Conservation (phyloP, 2,329 filamentous ascomycete species). For the Cordyceps tenuipes region DNA sequence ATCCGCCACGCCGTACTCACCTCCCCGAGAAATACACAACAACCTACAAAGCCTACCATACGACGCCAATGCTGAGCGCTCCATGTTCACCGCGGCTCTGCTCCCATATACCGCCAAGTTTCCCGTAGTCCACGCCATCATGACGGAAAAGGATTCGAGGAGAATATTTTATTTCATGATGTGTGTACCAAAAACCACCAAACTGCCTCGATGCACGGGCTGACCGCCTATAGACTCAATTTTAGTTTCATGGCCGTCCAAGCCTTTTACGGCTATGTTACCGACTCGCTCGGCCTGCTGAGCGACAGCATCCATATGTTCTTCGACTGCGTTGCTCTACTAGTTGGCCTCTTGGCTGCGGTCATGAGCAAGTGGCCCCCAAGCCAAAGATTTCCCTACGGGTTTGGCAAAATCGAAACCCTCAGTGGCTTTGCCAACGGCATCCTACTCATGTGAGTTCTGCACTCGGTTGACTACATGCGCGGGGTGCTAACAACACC, state of each 20-base stretch:
- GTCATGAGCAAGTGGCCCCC: slow-evolving; percentile 97
- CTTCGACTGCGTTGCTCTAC: slow-evolving; percentile 89
- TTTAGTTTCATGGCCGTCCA: slow-evolving; percentile 93
- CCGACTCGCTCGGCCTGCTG: slow-evolving; percentile 86
- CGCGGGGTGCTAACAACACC: background rate
- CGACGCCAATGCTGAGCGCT: slow-evolving; percentile 43
- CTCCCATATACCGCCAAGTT: slow-evolving; percentile 61
- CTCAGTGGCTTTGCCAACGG: slow-evolving; percentile 95
- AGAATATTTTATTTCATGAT: slow-evolving; percentile 96
- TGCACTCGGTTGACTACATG: background rate
- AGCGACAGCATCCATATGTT: slow-evolving; percentile 99
- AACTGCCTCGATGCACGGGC: slow-evolving; percentile 11
- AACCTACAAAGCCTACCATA: slow-evolving; percentile 19
- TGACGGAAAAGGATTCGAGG: slow-evolving; percentile 85
- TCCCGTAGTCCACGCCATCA: slow-evolving; percentile 75
- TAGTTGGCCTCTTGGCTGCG: slow-evolving; percentile 82
- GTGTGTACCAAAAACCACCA: slow-evolving; percentile 37
- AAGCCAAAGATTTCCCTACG: slow-evolving; percentile 82
- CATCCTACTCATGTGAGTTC: slow-evolving; percentile 73
- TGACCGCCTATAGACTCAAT: slow-evolving; percentile 59
- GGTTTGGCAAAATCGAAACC: slow-evolving; percentile 94
- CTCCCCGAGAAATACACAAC: slow-evolving; percentile 16
- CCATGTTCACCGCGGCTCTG: slow-evolving; percentile 62
- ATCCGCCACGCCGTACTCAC: slow-evolving; percentile 21
- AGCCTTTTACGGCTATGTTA: slow-evolving; percentile 86